Base-by-base conservation (phyloP, 1,284 basidiomycete species). In the Ustilago tritici region DNA sequence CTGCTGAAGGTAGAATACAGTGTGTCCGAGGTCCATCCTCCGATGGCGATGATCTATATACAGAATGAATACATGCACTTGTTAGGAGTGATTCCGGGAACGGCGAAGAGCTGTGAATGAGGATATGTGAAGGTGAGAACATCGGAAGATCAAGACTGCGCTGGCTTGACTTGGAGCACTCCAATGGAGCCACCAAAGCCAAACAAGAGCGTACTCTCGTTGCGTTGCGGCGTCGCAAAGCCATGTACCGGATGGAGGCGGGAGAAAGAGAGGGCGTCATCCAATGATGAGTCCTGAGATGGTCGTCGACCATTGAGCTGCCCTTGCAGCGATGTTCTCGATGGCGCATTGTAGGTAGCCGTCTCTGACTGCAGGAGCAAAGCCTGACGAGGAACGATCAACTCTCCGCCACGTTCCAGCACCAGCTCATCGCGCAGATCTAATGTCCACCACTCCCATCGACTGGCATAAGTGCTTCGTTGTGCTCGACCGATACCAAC, bases 381-480 rank as follows among this genome's bases (percentile, higher is more conserved):
- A 1, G 76, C 58, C 52, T 70, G 65, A 12, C 70, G 61, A 14
- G 65, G 47, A 3, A 74, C 68, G 17, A 74, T n/a, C 40, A 78
- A 47, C 23, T 78, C 76, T 28, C 71, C 76, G 36, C 67, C 62
- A n/a, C 76, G 71, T 32, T 68, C 71, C 1, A 78, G 46, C 12
- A 68, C 59, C n/a, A 78, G 55, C 46, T 78, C 71, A 15, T 68
- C 61, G 9, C 65, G 62, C 49, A 78, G 60, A n/a, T 78, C 70
- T 31, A 78, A 46, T 43, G 61, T 61, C 71, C 71, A 78, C 61
- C 61, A 70, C 31, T 78, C 76, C 76, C 76, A 78, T 3, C 76
- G 64, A 36, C 67, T 67, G 34, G 17, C 32, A 28, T 31, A n/a
- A 28, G 40, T 28, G 35, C 56, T 43, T 40, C 74, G 47, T 36